A percentile compares a stretch with the other conserved stretches of the same genome.
Evolutionary conservation across 2,329 filamentous ascomycete genomes (phyloP).

Genomic region (Pseudogymnoascus sp.): DNA sequence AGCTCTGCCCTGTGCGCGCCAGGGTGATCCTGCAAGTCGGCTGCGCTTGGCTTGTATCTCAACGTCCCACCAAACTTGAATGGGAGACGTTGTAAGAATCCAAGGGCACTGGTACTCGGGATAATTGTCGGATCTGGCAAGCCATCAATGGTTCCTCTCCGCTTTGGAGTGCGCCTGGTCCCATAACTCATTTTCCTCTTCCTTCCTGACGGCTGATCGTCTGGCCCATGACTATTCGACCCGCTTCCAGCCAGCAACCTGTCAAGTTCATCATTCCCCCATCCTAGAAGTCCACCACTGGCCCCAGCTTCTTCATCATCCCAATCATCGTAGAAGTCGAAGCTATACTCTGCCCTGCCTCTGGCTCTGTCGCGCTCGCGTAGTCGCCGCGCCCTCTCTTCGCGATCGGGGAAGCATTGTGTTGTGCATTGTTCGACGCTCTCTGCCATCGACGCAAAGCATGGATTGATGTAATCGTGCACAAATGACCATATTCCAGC

Average conservation of each 20-base stretch:
- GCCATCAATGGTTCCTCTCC: conserved; percentile 49
- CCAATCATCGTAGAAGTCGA: conserved; percentile 99
- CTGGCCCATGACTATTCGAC: conserved; percentile 36
- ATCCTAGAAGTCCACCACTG: conserved; percentile 58
- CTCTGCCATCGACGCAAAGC: conserved; percentile 59
- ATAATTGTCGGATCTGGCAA: conserved; percentile 75
- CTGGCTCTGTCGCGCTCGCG: conserved; percentile 55
- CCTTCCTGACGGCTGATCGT: conserved; percentile 58
- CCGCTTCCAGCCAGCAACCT: conserved; percentile 68
- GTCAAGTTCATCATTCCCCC: conserved; percentile 82
- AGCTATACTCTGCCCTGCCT: conserved; percentile 71
- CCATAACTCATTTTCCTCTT: conserved; percentile 89
- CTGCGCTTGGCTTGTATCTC: conserved; percentile 84
- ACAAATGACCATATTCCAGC: conserved; percentile 85
- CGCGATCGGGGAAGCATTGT: conserved; percentile 63
- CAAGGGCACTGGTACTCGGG: conserved; percentile 75
- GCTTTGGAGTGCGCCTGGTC: conserved; percentile 52
- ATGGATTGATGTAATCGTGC: conserved; percentile 78
- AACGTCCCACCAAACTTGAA: conserved; percentile 79
- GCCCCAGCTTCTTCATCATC: conserved; percentile 53
- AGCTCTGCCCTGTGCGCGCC: conserved; percentile 41
- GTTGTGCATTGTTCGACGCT: conserved; percentile 68
- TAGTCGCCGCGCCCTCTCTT: conserved; percentile 65
- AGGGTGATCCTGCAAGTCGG: conserved; percentile 83
- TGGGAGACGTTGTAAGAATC: conserved; percentile 76